Evolutionary conservation across 2,329 filamentous ascomycete species (phyloP), one percentile per base, ranked within the genome.

Genomic region (Fusarium sulawesiense): DNA sequence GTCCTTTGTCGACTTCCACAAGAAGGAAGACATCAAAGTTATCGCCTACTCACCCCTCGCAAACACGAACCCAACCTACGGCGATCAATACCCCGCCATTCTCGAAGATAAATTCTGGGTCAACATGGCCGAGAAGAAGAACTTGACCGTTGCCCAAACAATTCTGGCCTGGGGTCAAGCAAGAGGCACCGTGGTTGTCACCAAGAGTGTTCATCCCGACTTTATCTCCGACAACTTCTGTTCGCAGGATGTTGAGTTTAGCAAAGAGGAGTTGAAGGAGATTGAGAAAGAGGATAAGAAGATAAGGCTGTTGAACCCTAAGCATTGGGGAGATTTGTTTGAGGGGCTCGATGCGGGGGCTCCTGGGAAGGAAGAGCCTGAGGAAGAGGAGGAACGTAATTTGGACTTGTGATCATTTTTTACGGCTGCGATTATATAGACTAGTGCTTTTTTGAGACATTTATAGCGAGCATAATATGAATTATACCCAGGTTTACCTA

Each of bases 291-390:
- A 64, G 41, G 74, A 76, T 29, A 71, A 68, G 65, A 81, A 78
- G 71, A 62, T 73, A 12, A 75, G 81, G 10, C 74, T 82, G 51
- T 81, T 77, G 20, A 76, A 83, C 60, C 82, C 82, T 0, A 76
- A 78, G 1, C 53, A 58, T 4, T 84, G 82, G 82, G 81, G 81
- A 0, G 73, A 78, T 40, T 46, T 83, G 8, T 83, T 83, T 51
- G 75, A 76, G 5, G 81, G 81, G 12, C 56, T 83, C 16, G 81
- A 83, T 61, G 79, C 79, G 14, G 79, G 79, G 7, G 73, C 74
- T 4, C 72, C 27, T 4, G 42, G n/a, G 59, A 45, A 45, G 23
- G 20, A 53, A 4, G 49, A 53, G 14, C 44, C 44, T 10, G 20
- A 56, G 23, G 54, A 50, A 50, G 45, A 68, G 20, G 74, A 68